phyloP scores from a whole-genome alignment of 2,329 filamentous ascomycete species.

The Cercospora sp. region DNA sequence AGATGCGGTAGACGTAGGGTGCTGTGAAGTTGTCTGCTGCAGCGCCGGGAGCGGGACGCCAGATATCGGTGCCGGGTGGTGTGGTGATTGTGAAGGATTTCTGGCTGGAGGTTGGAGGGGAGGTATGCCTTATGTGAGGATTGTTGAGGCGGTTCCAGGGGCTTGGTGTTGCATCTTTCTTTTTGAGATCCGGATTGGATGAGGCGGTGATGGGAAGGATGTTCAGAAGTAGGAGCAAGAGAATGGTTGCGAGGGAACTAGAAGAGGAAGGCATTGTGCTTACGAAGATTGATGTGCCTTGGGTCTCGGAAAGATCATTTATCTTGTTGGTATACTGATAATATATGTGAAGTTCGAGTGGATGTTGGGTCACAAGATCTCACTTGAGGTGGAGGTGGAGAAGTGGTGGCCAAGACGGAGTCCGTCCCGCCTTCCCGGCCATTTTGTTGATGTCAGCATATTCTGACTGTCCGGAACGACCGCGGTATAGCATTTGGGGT shows the following conservation, averaged over 20 bases:
- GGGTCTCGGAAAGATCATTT: background rate
- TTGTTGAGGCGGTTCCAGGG: constrained; percentile 23
- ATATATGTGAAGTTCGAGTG: background rate
- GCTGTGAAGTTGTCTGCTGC: constrained; percentile 24
- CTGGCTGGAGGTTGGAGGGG: background rate
- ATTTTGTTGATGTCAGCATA: background rate
- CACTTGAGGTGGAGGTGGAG: background rate
- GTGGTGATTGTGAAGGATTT: constrained; percentile 25
- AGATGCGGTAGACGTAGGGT: constrained; percentile 23
- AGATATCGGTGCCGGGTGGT: constrained; percentile 24
- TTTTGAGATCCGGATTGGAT: background rate
- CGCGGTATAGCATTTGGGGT: background rate
- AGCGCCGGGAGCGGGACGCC: constrained; percentile 21
- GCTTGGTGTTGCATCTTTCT: background rate
- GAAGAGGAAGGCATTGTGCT: background rate
- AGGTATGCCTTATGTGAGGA: constrained; percentile 16
- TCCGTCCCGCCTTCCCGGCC: background rate
- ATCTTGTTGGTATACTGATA: background rate
- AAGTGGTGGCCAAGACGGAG: constrained; percentile 2
- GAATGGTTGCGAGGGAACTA: background rate
- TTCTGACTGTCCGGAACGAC: background rate
- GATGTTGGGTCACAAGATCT: background rate
- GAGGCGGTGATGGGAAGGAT: background rate
- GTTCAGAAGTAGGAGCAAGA: background rate
- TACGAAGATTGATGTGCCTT: background rate